Base-by-base conservation (phyloP, 352 stramenopile species). In the Pythium periplocum region DNA sequence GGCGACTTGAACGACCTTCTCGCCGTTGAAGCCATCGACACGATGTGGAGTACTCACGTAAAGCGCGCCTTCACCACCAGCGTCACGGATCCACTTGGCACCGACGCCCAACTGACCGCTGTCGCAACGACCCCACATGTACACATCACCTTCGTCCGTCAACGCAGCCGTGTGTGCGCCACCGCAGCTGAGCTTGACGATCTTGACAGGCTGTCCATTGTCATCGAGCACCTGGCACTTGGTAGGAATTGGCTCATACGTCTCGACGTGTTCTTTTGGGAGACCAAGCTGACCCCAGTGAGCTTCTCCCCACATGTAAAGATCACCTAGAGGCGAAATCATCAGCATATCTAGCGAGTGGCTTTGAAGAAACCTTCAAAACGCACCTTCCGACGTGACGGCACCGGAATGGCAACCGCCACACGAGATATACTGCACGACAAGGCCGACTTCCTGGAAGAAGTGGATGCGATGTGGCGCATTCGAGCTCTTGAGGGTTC, bases 301-400 rank as follows among this genome's bases (percentile, higher is more conserved):
- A 6, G 80, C 69, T 58, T 93, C 83, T 2, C 83, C 83, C 83
- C 83, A 93, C 78, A 78, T 90, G 71, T 87, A 93, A 53, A 91
- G 44, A 17, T 72, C 67, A 8, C 75, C 75, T 86, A 31, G 1
- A 44, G 50, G 8, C 2, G 17, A 32, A 9, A 49, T 12, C 4
- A 47, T 48, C 2, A 4, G 7, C 38, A 42, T 42, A 42, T 42
- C 0, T 12, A 42, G 7, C 38, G 12, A 12, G 38, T 8, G 12
- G 38, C 7, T 8, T 12, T 8, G 7, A 42, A 12, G 7, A 12
- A 54, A 11, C 43, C 17, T 45, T 12, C n/a, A 49, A 51, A 12
- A 17, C 62, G n/a, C 40, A 84, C 83, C 83, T 38, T 88, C 68
- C 30, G 68, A 71, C 11, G 83, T 76, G 48, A 93, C 78, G 4